Percentiles rank a stretch among this genome's conserved stretches.
Conservation (phyloP, 2,329 filamentous ascomycete genomes). For the Biscogniauxia marginata region DNA sequence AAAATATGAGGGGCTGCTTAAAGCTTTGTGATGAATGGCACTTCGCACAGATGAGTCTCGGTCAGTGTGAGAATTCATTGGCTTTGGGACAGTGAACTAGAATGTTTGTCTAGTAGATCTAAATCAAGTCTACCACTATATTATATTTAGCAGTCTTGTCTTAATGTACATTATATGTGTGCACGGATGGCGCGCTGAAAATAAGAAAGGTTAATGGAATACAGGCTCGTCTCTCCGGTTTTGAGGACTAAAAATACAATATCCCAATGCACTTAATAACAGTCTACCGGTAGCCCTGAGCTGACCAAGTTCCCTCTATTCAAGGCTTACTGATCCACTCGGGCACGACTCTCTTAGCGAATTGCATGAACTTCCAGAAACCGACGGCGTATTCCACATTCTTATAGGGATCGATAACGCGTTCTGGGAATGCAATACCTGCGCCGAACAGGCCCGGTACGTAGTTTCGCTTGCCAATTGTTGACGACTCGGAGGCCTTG, state of each 20-base stretch:
- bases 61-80: neutral
- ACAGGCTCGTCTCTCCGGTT: neutral
- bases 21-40: slow-evolving; percentile 28
- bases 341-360: slow-evolving; percentile 53
- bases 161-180: neutral
- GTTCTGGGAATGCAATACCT: slow-evolving; percentile 63
- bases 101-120: neutral
- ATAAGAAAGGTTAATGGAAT: neutral
- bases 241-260: neutral
- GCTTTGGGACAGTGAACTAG: neutral
- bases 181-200: neutral
- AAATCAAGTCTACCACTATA: neutral
- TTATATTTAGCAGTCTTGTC: neutral
- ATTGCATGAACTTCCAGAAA: slow-evolving; percentile 66
- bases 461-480: slow-evolving; percentile 31
- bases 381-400: slow-evolving; percentile 63
- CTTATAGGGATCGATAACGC: slow-evolving; percentile 58
- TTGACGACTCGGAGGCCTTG: slow-evolving; percentile 35
- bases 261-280: neutral
- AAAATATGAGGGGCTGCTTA: slow-evolving; percentile 34
- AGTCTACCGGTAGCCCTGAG: neutral
- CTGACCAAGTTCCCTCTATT: neutral
- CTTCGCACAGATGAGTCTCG: neutral
- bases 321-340: slow-evolving; percentile 39
- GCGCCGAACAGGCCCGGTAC: slow-evolving; percentile 57